Evolutionary conservation across 2,329 filamentous ascomycete species (phyloP).

Genomic region (Didymella keratinophila): DNA sequence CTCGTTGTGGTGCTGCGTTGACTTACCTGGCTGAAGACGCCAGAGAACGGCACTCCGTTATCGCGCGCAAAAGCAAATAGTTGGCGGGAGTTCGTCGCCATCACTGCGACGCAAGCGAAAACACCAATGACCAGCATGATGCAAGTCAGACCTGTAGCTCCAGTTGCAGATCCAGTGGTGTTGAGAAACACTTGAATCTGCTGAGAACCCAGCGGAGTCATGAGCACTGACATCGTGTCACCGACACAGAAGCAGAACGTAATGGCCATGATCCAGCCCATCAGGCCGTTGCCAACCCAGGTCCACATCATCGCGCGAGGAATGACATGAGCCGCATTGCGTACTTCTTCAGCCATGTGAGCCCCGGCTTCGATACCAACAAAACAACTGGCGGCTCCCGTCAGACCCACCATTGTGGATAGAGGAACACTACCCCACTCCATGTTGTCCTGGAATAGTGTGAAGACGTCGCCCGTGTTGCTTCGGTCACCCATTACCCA

Average conservation of each 20-base stretch:
- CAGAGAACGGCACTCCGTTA: constrained; percentile 42
- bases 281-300: constrained; percentile 45
- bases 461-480: constrained; percentile 30
- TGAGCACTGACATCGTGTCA: constrained; percentile 21
- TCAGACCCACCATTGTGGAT: constrained; percentile 43
- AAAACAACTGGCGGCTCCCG: constrained; percentile 39
- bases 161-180: constrained; percentile 29
- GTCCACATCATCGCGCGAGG: constrained; percentile 52
- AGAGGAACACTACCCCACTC: constrained; percentile 47
- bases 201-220: constrained; percentile 27
- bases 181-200: constrained; percentile 39
- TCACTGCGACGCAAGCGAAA: constrained; percentile 31
- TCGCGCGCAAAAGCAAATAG: constrained; percentile 43
- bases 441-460: constrained; percentile 42
- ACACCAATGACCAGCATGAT: constrained; percentile 35
- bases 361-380: constrained; percentile 33
- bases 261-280: constrained; percentile 45
- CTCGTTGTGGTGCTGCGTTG: too few relatives aligned
- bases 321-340: constrained; percentile 34
- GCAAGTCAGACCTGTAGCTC: constrained; percentile 29
- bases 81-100: constrained; percentile 37
- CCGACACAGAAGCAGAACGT: constrained; percentile 28
- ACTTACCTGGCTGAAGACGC: constrained; percentile 23
- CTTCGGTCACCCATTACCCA: constrained; percentile 35
- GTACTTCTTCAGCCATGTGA: constrained; percentile 47